Base-by-base conservation (phyloP, 495 filamentous ascomycete species). In the Podospora fimiseda region DNA sequence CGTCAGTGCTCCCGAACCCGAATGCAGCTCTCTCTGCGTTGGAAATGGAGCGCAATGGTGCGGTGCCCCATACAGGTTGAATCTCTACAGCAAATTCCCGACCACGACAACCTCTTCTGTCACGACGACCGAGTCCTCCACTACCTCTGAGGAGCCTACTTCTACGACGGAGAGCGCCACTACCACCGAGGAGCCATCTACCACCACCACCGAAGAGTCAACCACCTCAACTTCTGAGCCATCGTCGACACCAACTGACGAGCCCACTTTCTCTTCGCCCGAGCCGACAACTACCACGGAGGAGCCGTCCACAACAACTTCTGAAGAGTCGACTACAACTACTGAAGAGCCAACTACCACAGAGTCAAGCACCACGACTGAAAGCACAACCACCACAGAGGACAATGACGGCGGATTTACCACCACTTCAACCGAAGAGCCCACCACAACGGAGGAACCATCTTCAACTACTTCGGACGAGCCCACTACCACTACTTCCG, bases 61-160 rank as follows among this genome's bases (percentile, higher is more conserved):
- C 16, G 53, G 53, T 30, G 47, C 39, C 3, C 24, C 48, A 11
- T 24, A 24, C 15, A 40, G 41, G n/a, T 15, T 56, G 47, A 56
- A 45, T 20, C 2, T 56, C 9, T 51, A 56, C 22, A 23, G 40
- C 40, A 53, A 47, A n/a, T 14, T 9, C 4, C 3, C 22, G 6
- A 9, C 23, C 21, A 2, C 44, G 14, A 15, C 44, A 27, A 33
- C 24, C 33, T 6, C 15, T 20, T 30, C 22, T n/a, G 8, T 23
- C 1, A 36, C 22, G 8, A n/a, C 33, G 13, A 3, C 42, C 6
- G 44, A 47, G 23, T n/a, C 24, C 14, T 11, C 27, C 11, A 21
- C 42, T 44, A 13, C 42, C 19, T 44, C 42, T 3, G 44, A 47
- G 11, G 23, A 14, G 6, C 6, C n/a, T 5, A 33, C 22, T 23